Evolutionary conservation across 768 basidiomycete species (phyloP).

Genomic region (Naganishia vishniacii): DNA sequence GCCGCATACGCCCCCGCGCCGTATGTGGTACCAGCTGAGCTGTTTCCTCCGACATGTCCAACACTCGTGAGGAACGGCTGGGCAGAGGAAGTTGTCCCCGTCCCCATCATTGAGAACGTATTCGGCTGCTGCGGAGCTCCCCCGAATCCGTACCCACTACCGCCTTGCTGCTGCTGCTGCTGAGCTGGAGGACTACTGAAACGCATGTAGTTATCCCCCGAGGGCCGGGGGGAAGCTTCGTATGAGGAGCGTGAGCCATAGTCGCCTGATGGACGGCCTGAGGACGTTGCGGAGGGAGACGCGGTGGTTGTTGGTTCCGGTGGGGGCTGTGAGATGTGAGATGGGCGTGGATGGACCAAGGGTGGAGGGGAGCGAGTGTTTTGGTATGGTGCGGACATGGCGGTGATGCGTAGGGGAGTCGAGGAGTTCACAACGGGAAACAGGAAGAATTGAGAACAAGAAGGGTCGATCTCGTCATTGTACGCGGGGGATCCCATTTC

Average conservation of each 20-base stretch:
- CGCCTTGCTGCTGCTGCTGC: conserved; percentile 16
- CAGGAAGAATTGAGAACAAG: background rate
- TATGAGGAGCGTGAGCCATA: conserved; percentile 18
- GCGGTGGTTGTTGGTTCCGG: conserved; percentile 45
- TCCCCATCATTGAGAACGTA: conserved; percentile 16
- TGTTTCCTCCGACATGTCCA: background rate
- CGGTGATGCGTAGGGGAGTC: conserved; percentile 25
- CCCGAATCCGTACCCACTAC: conserved; percentile 17
- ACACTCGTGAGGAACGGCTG: conserved; percentile 22
- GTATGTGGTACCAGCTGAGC: background rate
- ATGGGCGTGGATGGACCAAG: conserved; percentile 47
- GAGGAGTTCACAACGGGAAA: background rate
- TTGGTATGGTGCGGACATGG: conserved; percentile 37
- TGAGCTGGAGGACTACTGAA: conserved; percentile 39
- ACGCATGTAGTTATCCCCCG: conserved; percentile 18
- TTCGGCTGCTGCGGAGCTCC: conserved; percentile 21
- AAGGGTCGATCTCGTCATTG: background rate
- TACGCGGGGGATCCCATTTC: background rate
- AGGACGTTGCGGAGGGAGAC: conserved; percentile 44
- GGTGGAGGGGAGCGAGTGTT: conserved; percentile 46
- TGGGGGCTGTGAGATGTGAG: conserved; percentile 47
- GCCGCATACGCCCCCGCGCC: conserved; percentile 13
- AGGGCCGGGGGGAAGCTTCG: conserved; percentile 14
- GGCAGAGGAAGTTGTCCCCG: conserved; percentile 25
- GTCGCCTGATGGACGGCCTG: conserved; percentile 38